These are phyloP conservation scores for Circinella umbellata DNA, from an alignment of 371 early-diverging fungal species.

Conservation along the genomic window DNA sequence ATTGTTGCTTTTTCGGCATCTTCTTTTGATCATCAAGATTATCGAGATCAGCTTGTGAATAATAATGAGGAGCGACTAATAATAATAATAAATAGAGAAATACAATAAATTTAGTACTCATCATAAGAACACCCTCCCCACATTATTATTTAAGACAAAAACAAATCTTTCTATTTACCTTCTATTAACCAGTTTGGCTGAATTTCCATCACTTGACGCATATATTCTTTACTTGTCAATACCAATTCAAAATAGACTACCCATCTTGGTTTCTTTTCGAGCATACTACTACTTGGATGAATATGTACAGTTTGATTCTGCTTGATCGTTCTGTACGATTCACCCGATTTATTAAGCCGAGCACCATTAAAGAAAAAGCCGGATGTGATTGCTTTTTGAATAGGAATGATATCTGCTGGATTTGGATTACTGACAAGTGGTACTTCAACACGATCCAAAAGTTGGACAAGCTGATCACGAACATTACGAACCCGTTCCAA, in stretches of 20 bases:
- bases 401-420: conserved; percentile 74
- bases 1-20: too few species aligned
- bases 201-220: conserved; percentile 95
- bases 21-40: too few species aligned
- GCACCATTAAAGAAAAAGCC: conserved; percentile 97
- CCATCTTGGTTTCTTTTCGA: conserved; percentile 78
- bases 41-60: too few species aligned
- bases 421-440: conserved; percentile 78
- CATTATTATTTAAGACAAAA: not conserved
- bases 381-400: conserved; percentile 89
- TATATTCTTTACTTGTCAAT: conserved; percentile 92
- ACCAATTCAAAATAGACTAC: conserved; percentile 94
- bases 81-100: too few species aligned
- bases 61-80: too few species aligned
- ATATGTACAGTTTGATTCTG: conserved; percentile 90
- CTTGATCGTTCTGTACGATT: conserved; percentile 91
- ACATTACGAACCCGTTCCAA: conserved; percentile 92
- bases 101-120: too few species aligned
- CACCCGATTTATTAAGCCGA: conserved; percentile 80
- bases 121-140: too few species aligned
- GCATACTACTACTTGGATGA: conserved; percentile 89
- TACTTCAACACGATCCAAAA: conserved; percentile 95
- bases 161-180: conserved; percentile 44
- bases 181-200: conserved; percentile 92
- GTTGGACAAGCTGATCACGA: conserved; percentile 90